Base-by-base conservation (phyloP, 1,139 yeast genomes). In the Waltiozyma sp. region DNA sequence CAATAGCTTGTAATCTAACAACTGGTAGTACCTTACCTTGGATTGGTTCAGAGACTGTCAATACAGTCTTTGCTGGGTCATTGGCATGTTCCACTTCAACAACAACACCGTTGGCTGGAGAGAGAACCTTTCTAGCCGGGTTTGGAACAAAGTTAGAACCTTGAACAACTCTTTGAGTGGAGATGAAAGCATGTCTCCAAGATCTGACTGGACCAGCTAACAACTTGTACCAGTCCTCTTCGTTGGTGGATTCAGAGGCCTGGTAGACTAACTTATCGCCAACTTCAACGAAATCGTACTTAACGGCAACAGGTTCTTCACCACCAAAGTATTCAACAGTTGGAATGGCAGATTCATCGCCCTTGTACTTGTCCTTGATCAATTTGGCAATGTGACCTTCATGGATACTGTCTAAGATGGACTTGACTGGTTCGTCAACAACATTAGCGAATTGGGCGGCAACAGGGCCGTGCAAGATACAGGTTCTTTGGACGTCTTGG, bases 401-500 rank as follows among this genome's bases (percentile, higher is more conserved):
- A 59, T 93, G 96, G 49, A 91, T 81, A 51, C 75, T 70, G 60
- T 89, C 97, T 70, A 91, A 69, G 54, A 91, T 88, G 41, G 82
- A 85, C 65, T 85, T 81, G 61, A 91, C 85, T 57, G 98, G 97
- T 68, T 87, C 96, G 61, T 91, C 79, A 47, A 85, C 93, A 61
- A 75, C 73, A 57, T 74, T 84, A 55, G 97, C 82, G 70, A 70
- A 89, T 67, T 82, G 89, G 56, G 96, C 96, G 56, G 98, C 95
- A 57, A 93, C 98, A 41, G 99, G 99, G 55, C 98, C 97, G 59
- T 88, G 96, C 58, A 91, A 76, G 55, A 91, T 88, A 82, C 98
- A 93, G 19, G 96, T 89, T 73, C 98, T 85, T 67, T 89, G 93
- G 51, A 91, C 97, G 64, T 91, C 99, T 60, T 83, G 89, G 55